Base-by-base conservation (phyloP, 495 filamentous ascomycete species). In the Neurospora terricola region DNA sequence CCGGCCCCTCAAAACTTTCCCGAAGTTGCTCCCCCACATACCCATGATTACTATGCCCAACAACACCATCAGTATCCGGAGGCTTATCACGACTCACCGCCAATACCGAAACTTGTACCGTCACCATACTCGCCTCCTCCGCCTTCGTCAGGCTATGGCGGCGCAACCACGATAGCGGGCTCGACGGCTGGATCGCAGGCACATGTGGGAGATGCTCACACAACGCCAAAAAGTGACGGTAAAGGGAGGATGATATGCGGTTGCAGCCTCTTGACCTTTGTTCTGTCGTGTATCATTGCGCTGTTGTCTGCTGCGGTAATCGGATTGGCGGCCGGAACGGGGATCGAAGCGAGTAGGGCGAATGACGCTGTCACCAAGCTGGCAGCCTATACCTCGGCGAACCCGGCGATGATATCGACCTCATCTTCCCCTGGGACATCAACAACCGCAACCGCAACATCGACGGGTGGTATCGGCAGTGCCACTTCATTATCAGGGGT, bases 241-340 rank as follows among this genome's bases (percentile, higher is more conserved):
- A 62, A 62, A 16, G 12, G 54, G 14, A 59, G 59, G 40, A 75
- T 70, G 40, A 77, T 83, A 75, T 81, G 79, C 70, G 82, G 83
- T 18, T 84, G 80, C 66, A 74, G 78, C 36, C 40, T 78, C 6
- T 72, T 85, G 18, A 80, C 84, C 8, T 83, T 86, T 45, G 73
- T 82, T 36, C 79, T 86, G 3, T 82, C 82, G 5, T 76, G 78
- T 54, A 79, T 83, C 45, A 82, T 85, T 71, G 81, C 78, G 2
- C 70, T 83, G 18, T 70, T 86, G 54, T 81, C 81, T 3, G 80
- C 78, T 1, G 81, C 83, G 2, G 82, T 84, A 9, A 84, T 86
- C 70, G 83, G 82, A 2, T 72, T 86, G 18, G 83, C 83, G 10
- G 83, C 81, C 4, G 82, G 80, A 8, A 85, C 83, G 3, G 84